Evolutionary conservation across 176 grass and related monocot genomes (phyloP), one percentile per base, ranked within the genome.

Genomic region (Urochloa ruziziensis): DNA sequence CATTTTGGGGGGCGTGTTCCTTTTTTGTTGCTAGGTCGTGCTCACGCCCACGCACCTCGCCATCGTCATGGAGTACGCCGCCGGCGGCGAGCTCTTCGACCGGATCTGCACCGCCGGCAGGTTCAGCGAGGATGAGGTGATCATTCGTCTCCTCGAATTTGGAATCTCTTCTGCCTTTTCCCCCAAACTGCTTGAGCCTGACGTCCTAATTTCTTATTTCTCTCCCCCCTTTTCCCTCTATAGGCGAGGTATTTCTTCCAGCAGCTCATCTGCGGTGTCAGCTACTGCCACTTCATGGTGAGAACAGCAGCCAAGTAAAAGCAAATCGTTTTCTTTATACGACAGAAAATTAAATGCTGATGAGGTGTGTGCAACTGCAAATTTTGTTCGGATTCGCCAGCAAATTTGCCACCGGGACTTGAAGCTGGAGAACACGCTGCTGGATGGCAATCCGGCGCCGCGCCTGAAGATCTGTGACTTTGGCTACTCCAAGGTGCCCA

Each of bases 361-460:
- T 62, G 81, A 79, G 70, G 58, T 60, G 32, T 59, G 30, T 60
- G 73, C 63, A 30, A 61, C 66, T 75, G 32, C 47, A 44, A 77
- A 24, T 58, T 80, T 85, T 71, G 28, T 80, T 80, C 59, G 15
- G 46, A 44, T 73, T 62, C 62, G 33, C 84, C 84, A 98, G 95
- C 88, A 98, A 98, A 98, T 98, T 75, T 98, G 95, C 65, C 95
- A 98, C 84, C 89, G 95, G 80, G 95, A 98, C 89, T 91, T 98
- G 86, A 98, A 98, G 82, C 89, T 98, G 19, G 95, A 98, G 77
- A 98, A 98, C 82, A 98, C 95, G 43, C 72, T 98, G 43, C 79
- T 98, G 40, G 95, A 98, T 67, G 95, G 95, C 32, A 93, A 35
- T 73, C 95, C 92, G 4, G 95, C 95, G 25, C 95, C 95, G 5